Conservation (phyloP, 2,329 filamentous ascomycete species). For the Ophiostoma sp. region DNA sequence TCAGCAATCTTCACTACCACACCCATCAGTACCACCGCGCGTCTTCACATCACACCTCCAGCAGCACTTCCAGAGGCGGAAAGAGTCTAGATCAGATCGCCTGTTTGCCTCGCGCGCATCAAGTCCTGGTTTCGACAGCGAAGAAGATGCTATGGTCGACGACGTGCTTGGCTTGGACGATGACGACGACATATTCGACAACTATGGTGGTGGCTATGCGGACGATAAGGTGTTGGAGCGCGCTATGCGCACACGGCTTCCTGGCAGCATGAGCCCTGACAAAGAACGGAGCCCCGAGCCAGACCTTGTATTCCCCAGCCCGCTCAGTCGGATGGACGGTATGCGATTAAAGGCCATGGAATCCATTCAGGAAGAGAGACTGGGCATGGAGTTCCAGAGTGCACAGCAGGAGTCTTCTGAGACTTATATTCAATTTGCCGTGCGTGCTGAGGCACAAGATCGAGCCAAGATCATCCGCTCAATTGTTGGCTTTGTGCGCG, state of each 20-base stretch:
- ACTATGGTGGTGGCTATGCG: conserved; percentile 15
- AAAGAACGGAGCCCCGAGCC: conserved; percentile 53
- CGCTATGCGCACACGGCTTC: conserved; percentile 57
- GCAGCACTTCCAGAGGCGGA: conserved; percentile 3
- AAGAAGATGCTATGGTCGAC: conserved; percentile 38
- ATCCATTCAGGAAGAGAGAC: conserved; percentile 31
- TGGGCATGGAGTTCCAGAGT: neutral
- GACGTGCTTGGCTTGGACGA: conserved; percentile 29
- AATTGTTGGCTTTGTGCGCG: conserved; percentile 63
- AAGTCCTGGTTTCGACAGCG: conserved; percentile 41
- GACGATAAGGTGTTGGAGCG: conserved; percentile 47
- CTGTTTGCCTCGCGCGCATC: conserved; percentile 33
- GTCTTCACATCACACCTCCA: conserved; percentile 12
- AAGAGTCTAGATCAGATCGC: neutral
- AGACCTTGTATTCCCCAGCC: conserved; percentile 39
- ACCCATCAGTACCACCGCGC: neutral
- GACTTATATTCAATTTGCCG: neutral
- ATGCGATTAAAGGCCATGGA: conserved; percentile 6
- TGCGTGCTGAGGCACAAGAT: neutral
- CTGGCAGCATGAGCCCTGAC: conserved; percentile 57
- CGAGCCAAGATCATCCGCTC: conserved; percentile 81
- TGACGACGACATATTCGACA: conserved; percentile 23
- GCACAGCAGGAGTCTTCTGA: neutral
- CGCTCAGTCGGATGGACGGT: conserved; percentile 6
- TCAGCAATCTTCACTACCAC: neutral